Percentiles rank a stretch among this genome's conserved stretches.
Conservation (phyloP, 2,329 filamentous ascomycete species). For the Venturia nashicola region DNA sequence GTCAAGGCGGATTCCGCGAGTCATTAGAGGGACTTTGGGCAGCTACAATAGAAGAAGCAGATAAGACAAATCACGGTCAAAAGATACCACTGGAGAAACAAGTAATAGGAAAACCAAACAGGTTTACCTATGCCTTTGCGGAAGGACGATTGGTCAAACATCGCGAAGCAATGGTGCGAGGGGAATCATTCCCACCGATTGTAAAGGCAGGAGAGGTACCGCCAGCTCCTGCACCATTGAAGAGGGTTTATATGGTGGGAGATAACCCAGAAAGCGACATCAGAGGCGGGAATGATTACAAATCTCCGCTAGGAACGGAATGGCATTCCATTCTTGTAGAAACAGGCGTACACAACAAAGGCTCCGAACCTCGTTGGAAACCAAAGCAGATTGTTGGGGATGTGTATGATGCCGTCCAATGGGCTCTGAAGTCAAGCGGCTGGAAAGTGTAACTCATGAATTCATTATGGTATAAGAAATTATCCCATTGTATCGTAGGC, state of each 20-base stretch:
- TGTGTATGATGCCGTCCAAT: slow-evolving; percentile 65
- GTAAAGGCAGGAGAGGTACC: background rate
- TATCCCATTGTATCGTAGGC: background rate
- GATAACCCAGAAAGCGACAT: slow-evolving; percentile 69
- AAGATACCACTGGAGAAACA: slow-evolving; percentile 45
- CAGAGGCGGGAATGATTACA: slow-evolving; percentile 67
- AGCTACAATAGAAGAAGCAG: slow-evolving; percentile 41
- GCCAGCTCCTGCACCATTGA: slow-evolving; percentile 34
- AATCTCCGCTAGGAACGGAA: slow-evolving; percentile 51
- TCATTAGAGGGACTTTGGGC: slow-evolving; percentile 72
- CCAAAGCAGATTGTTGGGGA: slow-evolving; percentile 59
- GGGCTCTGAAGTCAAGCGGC: slow-evolving; percentile 51
- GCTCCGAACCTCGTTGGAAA: slow-evolving; percentile 41
- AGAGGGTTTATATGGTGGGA: slow-evolving; percentile 85
- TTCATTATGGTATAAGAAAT: background rate
- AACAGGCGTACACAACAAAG: slow-evolving; percentile 62
- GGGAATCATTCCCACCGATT: slow-evolving; percentile 13
- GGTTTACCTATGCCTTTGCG: slow-evolving; percentile 70
- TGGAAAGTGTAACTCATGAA: slow-evolving; percentile 16
- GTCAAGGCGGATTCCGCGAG: slow-evolving; percentile 81
- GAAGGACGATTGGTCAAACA: slow-evolving; percentile 58
- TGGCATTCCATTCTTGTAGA: slow-evolving; percentile 70
- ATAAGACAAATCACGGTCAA: slow-evolving; percentile 29
- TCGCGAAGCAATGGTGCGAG: slow-evolving; percentile 36
- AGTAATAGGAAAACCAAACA: slow-evolving; percentile 73